Base-by-base conservation (phyloP, 2,329 filamentous ascomycete species). In the Colletotrichum sp. region DNA sequence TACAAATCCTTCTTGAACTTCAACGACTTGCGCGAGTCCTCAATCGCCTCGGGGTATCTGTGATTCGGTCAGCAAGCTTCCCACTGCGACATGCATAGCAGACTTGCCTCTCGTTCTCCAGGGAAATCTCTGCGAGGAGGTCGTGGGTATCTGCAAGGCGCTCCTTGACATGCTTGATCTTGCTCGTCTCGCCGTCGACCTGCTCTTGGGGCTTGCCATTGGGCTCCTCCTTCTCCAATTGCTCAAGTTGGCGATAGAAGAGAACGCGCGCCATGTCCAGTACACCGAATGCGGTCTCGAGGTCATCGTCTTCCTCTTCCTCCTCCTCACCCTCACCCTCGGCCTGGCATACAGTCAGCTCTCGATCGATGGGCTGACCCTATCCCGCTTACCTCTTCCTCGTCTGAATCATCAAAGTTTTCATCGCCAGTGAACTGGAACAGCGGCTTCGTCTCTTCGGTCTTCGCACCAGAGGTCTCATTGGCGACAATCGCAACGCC, bases 341-440 rank as follows among this genome's bases (percentile, higher is more conserved):
- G 21, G 79, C 75, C 76, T 78, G 34, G 30, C 12, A 64, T 28
- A 66, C 9, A 24, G 68, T 78, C 66, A 78, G 76, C 76, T 66
- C 28, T 55, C 55, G 32, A 67, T 67, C 57, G 64, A 59, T 67
- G 15, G 30, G 70, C 62, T 72, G 70, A 69, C 55, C 21, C 21
- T 60, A 24, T 57, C 55, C 55, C 64, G 60, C 85, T 89, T 78
- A 89, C 92, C 67, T 92, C 93, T 65, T 95, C 94, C 9, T 94
- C 94, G 65, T 97, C 95, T 1, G 93, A 95, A 71, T 95, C 93
- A 70, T 95, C 95, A 87, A 95, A 98, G 83, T 98, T 96, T 85
- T 98, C 96, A 82, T 99, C 96, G 73, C 97, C 97, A 6, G 93
- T 94, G 82, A 99, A 98, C 80, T 98, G 95, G 84, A 99, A 98